Conservation (phyloP, 2,329 filamentous ascomycete genomes). For the Pseudogymnoascus sp. region DNA sequence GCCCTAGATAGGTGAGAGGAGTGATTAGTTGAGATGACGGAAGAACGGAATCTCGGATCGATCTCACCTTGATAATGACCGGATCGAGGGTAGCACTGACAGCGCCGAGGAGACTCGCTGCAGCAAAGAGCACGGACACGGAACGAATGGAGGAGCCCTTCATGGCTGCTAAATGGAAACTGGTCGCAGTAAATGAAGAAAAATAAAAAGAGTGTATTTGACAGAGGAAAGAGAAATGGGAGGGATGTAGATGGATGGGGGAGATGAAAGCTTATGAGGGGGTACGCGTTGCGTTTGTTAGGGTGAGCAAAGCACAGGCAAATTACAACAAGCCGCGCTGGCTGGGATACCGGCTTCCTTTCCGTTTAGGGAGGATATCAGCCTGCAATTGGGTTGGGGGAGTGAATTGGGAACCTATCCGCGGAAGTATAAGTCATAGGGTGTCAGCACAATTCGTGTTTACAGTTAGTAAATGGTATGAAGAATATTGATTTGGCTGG, state of each 20-base stretch:
- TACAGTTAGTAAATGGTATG: background rate
- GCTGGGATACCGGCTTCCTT: background rate
- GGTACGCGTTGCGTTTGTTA: background rate
- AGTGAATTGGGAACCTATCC: background rate
- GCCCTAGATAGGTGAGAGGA: slow-evolving; percentile 15
- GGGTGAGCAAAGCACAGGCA: background rate
- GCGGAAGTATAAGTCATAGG: background rate
- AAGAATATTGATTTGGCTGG: background rate
- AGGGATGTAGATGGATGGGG: background rate
- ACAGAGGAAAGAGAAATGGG: background rate
- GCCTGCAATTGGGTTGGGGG: background rate
- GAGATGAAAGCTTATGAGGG: background rate
- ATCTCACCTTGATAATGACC: slow-evolving; percentile 36
- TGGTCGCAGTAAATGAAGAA: background rate
- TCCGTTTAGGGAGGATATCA: background rate
- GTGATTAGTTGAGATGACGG: background rate
- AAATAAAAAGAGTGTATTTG: background rate
- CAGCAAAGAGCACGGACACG: slow-evolving; percentile 33
- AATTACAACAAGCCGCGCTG: background rate
- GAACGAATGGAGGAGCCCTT: background rate
- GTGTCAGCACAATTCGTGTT: background rate
- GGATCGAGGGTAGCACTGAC: slow-evolving; percentile 45
- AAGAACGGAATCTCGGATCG: background rate
- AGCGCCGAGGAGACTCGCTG: slow-evolving; percentile 38
- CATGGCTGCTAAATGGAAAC: background rate